Evolutionary conservation across 176 grass and related monocot genomes (phyloP).

Genomic region (Musa itinerans): DNA sequence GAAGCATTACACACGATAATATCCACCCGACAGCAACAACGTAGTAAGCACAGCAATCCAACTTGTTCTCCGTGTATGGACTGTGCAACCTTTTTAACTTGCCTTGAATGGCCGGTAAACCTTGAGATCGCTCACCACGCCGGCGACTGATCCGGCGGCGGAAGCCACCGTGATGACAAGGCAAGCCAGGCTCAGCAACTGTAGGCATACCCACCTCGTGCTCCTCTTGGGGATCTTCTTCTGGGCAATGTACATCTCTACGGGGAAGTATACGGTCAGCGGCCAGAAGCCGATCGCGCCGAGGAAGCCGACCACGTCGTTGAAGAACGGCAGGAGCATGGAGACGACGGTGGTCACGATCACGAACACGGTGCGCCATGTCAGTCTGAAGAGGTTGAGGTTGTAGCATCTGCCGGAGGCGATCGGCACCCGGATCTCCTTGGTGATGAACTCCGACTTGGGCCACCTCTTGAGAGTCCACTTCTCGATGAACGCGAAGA

Average conservation of each 20-base stretch:
- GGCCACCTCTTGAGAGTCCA: slow-evolving; percentile 65
- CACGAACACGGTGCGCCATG: slow-evolving; percentile 74
- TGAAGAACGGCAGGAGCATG: slow-evolving; percentile 95
- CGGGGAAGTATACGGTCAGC: slow-evolving; percentile 41
- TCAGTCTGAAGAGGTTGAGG: slow-evolving; percentile 50
- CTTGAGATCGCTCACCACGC: slow-evolving; percentile 56
- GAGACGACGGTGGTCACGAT: slow-evolving; percentile 68
- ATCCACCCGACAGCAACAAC: background rate
- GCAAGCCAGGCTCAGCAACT: slow-evolving; percentile 65
- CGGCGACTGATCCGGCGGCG: slow-evolving; percentile 65
- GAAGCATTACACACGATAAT: background rate
- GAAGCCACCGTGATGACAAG: slow-evolving; percentile 50
- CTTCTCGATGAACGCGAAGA: slow-evolving; percentile 90
- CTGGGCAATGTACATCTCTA: slow-evolving; percentile 87
- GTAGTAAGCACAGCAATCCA: too few species aligned
- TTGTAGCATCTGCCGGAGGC: slow-evolving; percentile 26
- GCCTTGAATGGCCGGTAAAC: slow-evolving; percentile 67
- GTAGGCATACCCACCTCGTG: slow-evolving; percentile 59
- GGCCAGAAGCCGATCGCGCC: slow-evolving; percentile 61
- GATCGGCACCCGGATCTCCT: slow-evolving; percentile 44
- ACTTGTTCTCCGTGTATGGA: too few species aligned
- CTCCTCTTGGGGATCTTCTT: slow-evolving; percentile 64
- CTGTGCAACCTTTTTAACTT: too few species aligned
- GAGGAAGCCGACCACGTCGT: slow-evolving; percentile 78
- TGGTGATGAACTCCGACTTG: slow-evolving; percentile 33